Conservation (phyloP, 768 basidiomycete species). For the Naganishia randhawae region DNA sequence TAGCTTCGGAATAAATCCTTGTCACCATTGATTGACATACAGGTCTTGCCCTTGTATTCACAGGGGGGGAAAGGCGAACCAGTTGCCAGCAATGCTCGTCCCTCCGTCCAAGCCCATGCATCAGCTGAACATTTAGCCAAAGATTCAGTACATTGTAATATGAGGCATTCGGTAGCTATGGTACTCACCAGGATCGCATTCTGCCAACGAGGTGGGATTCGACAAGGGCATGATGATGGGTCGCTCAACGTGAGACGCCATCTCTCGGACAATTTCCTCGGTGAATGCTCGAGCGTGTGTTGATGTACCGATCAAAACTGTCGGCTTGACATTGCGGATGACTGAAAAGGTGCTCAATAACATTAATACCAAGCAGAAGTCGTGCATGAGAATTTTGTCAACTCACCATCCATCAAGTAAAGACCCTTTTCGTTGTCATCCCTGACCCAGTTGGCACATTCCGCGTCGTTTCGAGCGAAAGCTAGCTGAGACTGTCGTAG, state of each 20-base stretch:
- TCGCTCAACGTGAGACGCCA: conserved; percentile 65
- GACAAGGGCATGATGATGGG: conserved; percentile 70
- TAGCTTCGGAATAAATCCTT: neutral
- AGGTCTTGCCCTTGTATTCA: conserved; percentile 30
- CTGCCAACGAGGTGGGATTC: conserved; percentile 74
- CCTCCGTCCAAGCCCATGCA: conserved; percentile 62
- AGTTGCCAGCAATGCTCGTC: conserved; percentile 73
- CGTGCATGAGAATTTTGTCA: conserved; percentile 39
- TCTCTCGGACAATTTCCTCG: conserved; percentile 59
- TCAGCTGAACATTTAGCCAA: conserved; percentile 1
- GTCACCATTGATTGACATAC: neutral
- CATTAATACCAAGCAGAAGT: neutral
- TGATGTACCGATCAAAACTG: conserved; percentile 78
- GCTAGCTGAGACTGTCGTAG: conserved; percentile 53
- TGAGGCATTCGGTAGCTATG: neutral
- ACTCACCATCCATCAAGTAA: conserved; percentile 56
- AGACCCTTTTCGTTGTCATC: conserved; percentile 41
- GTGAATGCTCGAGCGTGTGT: conserved; percentile 74
- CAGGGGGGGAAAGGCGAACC: conserved; percentile 74
- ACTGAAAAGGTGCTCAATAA: conserved; percentile 45
- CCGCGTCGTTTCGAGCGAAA: conserved; percentile 50
- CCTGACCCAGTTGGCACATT: conserved; percentile 46
- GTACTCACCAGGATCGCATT: conserved; percentile 51
- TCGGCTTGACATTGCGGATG: conserved; percentile 69
- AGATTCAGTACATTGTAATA: neutral